A percentile compares a stretch with the other conserved stretches of the same genome.
phyloP scores from a whole-genome alignment of 1,284 basidiomycete genomes.

The Puccinia hordei region DNA sequence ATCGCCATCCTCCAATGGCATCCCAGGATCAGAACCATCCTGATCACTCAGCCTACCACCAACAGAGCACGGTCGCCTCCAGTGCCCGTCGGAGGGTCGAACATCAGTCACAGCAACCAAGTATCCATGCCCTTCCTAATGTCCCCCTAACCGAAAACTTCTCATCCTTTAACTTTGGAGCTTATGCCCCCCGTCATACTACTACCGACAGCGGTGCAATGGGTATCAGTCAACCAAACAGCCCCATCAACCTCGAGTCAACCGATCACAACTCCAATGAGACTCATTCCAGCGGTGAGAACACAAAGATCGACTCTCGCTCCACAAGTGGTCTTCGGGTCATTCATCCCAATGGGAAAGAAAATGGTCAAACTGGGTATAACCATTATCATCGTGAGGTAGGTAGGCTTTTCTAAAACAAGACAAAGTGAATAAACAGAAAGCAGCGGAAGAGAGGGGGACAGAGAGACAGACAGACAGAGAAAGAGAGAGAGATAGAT shows the following conservation, averaged over 20 bases:
- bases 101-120: constrained; percentile 8
- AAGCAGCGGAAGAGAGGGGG: no score
- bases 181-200: constrained; percentile 12
- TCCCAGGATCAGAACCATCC: no score
- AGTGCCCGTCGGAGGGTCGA: background rate
- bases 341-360: constrained; percentile 6
- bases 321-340: constrained; percentile 46
- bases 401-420: background rate
- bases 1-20: no score
- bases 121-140: constrained; percentile 36
- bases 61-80: background rate
- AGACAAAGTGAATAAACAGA: no score
- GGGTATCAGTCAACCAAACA: constrained; percentile 45
- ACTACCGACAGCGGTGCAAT: constrained; percentile 17
- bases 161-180: constrained; percentile 21
- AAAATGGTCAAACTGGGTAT: constrained; percentile 14
- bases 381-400: constrained; percentile 33
- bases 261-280: constrained; percentile 52
- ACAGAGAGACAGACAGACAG: no score
- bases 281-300: constrained; percentile 51
- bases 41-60: no score
- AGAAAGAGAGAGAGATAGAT: background rate
- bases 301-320: constrained; percentile 52
- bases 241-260: constrained; percentile 24
- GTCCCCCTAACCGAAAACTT: constrained; percentile 30